Evolutionary conservation across 257 asterid genomes (phyloP).

Genomic region (Coffea eugenioides): DNA sequence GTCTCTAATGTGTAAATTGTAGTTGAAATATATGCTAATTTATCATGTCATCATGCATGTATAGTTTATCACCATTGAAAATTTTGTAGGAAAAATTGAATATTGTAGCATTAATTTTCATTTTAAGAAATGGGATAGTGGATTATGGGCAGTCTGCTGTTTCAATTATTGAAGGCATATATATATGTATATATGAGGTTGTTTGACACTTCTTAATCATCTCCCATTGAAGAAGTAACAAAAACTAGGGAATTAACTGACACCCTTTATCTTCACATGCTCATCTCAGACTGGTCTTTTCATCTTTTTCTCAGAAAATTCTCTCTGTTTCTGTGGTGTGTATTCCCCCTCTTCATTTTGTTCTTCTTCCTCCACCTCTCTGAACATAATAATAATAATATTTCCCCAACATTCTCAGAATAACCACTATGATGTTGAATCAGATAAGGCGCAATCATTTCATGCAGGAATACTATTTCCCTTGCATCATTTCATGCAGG

Average conservation of each 20-base stretch:
- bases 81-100: no score
- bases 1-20: background rate
- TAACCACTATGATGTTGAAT: background rate
- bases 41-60: no score
- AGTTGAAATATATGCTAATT: background rate
- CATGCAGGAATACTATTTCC: background rate
- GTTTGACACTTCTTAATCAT: conserved; percentile 23
- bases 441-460: background rate
- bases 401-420: conserved; percentile 5
- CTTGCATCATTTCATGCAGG: background rate
- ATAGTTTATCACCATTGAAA: no score
- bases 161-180: conserved; percentile 37
- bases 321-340: conserved; percentile 25
- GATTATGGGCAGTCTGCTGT: conserved; percentile 49
- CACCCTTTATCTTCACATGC: conserved; percentile 32
- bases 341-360: background rate
- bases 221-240: conserved; percentile 22
- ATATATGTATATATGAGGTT: background rate
- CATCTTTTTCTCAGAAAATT: conserved; percentile 18
- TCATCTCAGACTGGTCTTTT: conserved; percentile 14
- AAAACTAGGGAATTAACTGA: conserved; percentile 40
- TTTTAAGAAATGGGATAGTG: no score
- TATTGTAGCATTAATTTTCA: no score
- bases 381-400: background rate
- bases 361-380: background rate